Evolutionary conservation across 2,329 filamentous ascomycete genomes (phyloP), one percentile per base, ranked within the genome.

Genomic region (Claviceps africana): DNA sequence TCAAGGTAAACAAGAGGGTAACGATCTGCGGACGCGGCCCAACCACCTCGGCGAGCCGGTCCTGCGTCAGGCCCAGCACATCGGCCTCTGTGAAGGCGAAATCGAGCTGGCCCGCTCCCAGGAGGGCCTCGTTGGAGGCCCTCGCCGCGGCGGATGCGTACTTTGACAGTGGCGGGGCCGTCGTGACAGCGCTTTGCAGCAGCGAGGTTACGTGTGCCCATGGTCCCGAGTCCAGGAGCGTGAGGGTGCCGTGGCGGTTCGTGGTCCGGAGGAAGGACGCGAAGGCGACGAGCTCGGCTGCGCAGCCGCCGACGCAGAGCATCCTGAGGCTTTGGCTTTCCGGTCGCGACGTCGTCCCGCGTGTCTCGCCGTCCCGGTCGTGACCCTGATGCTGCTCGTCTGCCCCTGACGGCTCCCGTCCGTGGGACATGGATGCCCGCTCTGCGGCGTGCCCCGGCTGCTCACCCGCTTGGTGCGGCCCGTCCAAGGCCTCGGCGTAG

Each of bases 1-100:
- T 97, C 47, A 97, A 77, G 0, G 91, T 96, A 73, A 97, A 98
- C 69, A 97, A 80, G 13, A 97, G 70, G 0, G 90, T 95, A 15
- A 95, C 72, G 1, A 96, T 68, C 3, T 75, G 58, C 10, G 76
- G 71, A 1, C 63, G 43, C 17, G 55, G 42, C 7, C 64, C 63
- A 0, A 71, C 48, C 0, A 70, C 54, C 2, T 56, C 47, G 0
- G 59, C 49, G 31, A 80, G 61, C 4, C 64, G 58, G 2, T 59
- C 57, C 9, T 57, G 55, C 8, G 61, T 61, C 6, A 81, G 60
- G 3, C 59, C 57, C 1, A 84, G 69, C 6, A 74, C 67, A 61
- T 84, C 75, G 8, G 66, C 62, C 55, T 77, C 73, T 15, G 64
- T 56, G 50, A 80, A 79, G 0, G 56, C 61, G 2, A 70, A 62